Percentiles rank a stretch among this genome's conserved stretches.
phyloP scores from a whole-genome alignment of 768 basidiomycete genomes.

The Podaxis mareebaensis region DNA sequence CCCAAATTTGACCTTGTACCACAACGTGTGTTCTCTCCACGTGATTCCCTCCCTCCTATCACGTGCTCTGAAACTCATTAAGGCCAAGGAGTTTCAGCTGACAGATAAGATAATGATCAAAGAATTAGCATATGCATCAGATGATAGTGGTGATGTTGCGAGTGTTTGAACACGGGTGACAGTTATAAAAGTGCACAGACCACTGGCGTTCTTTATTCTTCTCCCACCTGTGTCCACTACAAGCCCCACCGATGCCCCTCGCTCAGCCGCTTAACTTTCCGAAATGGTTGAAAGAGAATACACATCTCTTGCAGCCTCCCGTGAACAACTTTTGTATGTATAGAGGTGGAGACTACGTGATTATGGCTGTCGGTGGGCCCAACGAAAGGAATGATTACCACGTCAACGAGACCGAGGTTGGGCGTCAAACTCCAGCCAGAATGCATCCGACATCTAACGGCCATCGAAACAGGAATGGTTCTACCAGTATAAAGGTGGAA shows the following conservation, averaged over 20 bases:
- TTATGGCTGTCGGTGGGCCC: slow-evolving; percentile 97
- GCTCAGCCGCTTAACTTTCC: slow-evolving; percentile 84
- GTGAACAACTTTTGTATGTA: slow-evolving; percentile 91
- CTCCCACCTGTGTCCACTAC: background rate
- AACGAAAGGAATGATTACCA: slow-evolving; percentile 96
- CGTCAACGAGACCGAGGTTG: slow-evolving; percentile 90
- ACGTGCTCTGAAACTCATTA: background rate
- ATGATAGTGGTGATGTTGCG: background rate
- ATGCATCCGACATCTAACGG: background rate
- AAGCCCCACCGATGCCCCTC: slow-evolving; percentile 57
- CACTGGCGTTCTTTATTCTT: background rate
- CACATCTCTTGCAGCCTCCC: slow-evolving; percentile 80
- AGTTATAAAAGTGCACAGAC: background rate
- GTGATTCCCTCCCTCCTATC: slow-evolving; percentile 1
- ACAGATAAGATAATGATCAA: background rate
- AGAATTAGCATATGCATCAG: background rate
- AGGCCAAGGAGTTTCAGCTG: background rate
- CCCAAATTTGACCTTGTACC: slow-evolving; percentile 9
- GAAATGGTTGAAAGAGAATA: slow-evolving; percentile 85
- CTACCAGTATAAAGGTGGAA: slow-evolving; percentile 93
- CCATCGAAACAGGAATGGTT: slow-evolving; percentile 85
- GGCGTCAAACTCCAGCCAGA: slow-evolving; percentile 14
- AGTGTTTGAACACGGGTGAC: no score
- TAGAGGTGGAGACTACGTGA: slow-evolving; percentile 80
- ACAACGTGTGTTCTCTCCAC: slow-evolving; percentile 12